Conservation (phyloP, 2,329 filamentous ascomycete genomes). For the Apiospora saccharicola region DNA sequence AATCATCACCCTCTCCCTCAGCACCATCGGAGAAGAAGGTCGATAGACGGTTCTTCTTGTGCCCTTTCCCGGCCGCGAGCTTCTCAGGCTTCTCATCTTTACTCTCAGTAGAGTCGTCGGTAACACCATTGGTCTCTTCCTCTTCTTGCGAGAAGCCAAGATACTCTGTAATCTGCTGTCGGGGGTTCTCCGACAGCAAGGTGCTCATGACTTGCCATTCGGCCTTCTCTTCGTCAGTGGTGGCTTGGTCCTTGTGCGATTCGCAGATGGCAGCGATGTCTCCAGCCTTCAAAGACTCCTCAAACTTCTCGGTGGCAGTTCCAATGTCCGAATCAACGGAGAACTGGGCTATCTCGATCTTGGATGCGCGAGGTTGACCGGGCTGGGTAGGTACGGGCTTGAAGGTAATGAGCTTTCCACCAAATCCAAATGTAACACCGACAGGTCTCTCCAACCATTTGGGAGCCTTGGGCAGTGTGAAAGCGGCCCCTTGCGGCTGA, state of each 20-base stretch:
- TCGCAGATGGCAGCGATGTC: conserved; percentile 83
- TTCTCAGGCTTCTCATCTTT: conserved; percentile 48
- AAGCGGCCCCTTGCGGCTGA: conserved; percentile 88
- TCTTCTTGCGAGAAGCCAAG: conserved; percentile 81
- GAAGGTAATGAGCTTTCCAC: conserved; percentile 87
- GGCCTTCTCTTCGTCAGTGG: conserved; percentile 89
- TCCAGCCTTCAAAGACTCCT: conserved; percentile 79
- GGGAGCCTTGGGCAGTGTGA: conserved; percentile 84
- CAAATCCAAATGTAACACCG: conserved; percentile 92
- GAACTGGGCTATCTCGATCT: conserved; percentile 85
- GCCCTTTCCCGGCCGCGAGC: conserved; percentile 47
- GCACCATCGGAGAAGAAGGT: conserved; percentile 81
- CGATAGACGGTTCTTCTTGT: conserved; percentile 71
- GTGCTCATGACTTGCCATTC: conserved; percentile 97
- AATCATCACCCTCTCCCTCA: conserved; percentile 78
- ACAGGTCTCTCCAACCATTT: conserved; percentile 89
- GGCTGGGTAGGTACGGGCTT: conserved; percentile 63
- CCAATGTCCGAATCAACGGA: conserved; percentile 86
- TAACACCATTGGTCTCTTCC: conserved; percentile 64
- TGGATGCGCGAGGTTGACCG: conserved; percentile 74
- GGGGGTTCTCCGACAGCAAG: conserved; percentile 83
- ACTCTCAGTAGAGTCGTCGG: conserved; percentile 39
- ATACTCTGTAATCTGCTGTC: conserved; percentile 85
- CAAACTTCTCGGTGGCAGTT: conserved; percentile 85
- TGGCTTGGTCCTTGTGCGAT: conserved; percentile 75